Percentiles rank a stretch among this genome's conserved stretches.
Conservation (phyloP, 148 eudicot species). For the Cornus florida region DNA sequence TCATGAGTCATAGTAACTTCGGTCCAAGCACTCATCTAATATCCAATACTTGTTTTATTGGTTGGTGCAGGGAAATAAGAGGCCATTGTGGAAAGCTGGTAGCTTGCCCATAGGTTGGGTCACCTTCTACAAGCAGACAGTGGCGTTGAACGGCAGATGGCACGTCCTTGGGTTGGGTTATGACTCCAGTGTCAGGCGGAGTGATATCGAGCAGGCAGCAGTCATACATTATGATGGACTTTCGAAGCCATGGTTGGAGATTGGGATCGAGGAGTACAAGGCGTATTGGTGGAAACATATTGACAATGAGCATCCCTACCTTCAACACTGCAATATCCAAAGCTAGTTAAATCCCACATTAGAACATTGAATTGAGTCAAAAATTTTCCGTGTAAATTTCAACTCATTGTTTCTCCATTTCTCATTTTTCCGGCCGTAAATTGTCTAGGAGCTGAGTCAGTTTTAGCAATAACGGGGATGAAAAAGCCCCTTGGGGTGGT, state of each 20-base stretch:
- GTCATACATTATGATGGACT: slow-evolving; percentile 91
- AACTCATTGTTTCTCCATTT: not conserved
- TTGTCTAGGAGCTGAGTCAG: slow-evolving; percentile 17
- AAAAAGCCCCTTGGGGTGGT: not conserved
- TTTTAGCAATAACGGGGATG: slow-evolving; percentile 21
- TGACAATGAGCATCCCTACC: slow-evolving; percentile 58
- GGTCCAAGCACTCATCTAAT: not conserved
- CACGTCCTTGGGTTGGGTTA: slow-evolving; percentile 85
- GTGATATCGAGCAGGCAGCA: slow-evolving; percentile 62
- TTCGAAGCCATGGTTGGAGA: slow-evolving; percentile 95
- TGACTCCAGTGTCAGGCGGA: slow-evolving; percentile 44
- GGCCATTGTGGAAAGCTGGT: slow-evolving; percentile 68
- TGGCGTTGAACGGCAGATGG: slow-evolving; percentile 63
- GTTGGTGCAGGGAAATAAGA: slow-evolving; percentile 61
- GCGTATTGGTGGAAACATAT: slow-evolving; percentile 66
- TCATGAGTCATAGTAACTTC: no score
- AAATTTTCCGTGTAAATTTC: slow-evolving; percentile 23
- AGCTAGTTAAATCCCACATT: slow-evolving; percentile 31
- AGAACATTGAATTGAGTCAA: slow-evolving; percentile 5
- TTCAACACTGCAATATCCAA: slow-evolving; percentile 88
- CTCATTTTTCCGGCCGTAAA: slow-evolving; percentile 3
- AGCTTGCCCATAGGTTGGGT: slow-evolving; percentile 92
- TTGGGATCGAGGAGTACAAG: slow-evolving; percentile 71
- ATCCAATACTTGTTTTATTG: slow-evolving; percentile 7
- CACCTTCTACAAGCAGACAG: slow-evolving; percentile 75